Evolutionary conservation across 495 filamentous ascomycete species (phyloP), one percentile per base, ranked within the genome.

Genomic region (Daldinia bambusicola): DNA sequence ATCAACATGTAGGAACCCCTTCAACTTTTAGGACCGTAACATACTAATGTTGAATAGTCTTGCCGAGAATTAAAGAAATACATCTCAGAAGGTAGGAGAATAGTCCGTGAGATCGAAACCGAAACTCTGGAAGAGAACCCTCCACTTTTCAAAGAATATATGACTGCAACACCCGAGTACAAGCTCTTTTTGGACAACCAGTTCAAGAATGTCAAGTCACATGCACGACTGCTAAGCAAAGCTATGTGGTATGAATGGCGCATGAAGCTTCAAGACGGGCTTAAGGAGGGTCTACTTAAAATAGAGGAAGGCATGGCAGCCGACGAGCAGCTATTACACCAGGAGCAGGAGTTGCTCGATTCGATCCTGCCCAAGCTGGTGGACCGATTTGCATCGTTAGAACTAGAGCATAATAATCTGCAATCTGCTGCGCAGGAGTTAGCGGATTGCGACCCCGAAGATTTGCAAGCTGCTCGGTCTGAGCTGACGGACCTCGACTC

Each of bases 191-290:
- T 99, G 91, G 95, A 99, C 79, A 94, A 92, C 66, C 95, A 98
- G 76, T 95, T 99, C 80, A 94, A 95, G 77, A 97, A 97, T 67
- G 90, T 96, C 74, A 98, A 97, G 82, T 96, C 93, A 0, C 90
- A 98, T 76, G 92, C 96, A 2, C 84, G 96, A 43, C 83, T 96
- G 5, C 85, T 92, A 12, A 97, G 94, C 81, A 97, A 97, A 76
- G 93, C 89, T 40, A 94, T 93, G 79, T 99, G 96, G 96, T 98
- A 99, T 76, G 90, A 94, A 75, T 99, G 96, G 96, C 92, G 96
- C 36, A 93, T 92, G 88, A 93, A 93, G 71, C 87, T 98, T 30
- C 89, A 97, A 12, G 89, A 92, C 22, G 93, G 92, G 5, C 84
- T 98, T 18, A 92, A 90, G 74, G 89, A 92, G 66, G 93, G 91